Base-by-base conservation (phyloP, 805 yeast species). In the Barnettozyma populi region DNA sequence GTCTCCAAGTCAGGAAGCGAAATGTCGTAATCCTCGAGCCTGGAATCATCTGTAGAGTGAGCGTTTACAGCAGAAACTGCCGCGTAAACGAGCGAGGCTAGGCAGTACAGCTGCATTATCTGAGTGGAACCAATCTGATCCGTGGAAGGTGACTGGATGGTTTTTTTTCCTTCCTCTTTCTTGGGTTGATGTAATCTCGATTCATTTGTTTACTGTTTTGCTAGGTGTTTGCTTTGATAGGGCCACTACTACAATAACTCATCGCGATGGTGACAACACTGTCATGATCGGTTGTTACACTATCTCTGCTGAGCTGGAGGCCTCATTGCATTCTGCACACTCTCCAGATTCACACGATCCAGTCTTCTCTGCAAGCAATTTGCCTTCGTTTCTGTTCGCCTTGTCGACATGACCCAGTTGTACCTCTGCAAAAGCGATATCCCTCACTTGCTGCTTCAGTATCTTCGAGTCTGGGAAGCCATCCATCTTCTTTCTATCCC, bases 391-490 rank as follows among this genome's bases (percentile, higher is more conserved):
- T 39, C 42, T 44, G 43, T 46, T 49, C 38, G 47, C 43, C 56
- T 57, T 56, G 44, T 86, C 94, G 11, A 83, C 72, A 64, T 86
- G 95, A 7, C 89, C 90, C 52, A 86, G 64, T 13, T 67, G 59
- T 11, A 70, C 66, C 0, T 65, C 69, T 0, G 89, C 90, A 43
- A 70, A 75, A n/a, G 84, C 64, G 7, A 66, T 57, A 52, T 82
- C 78, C 51, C 94, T 66, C 5, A 89, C 78, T 44, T 75, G 69
- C 50, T 81, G 82, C 64, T 90, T 89, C 53, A 90, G 66, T 14
- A 79, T 75, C 61, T 89, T 90, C 16, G 92, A 79, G 62, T 90
- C 96, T 0, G 97, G 97, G 62, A 89, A 89, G 31, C 96, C 96
- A 32, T 79, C 86, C 44, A 78, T 67, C 13, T 51, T 53, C 16